Conservation (phyloP, 768 basidiomycete species). For the Termitomyces sp. region DNA sequence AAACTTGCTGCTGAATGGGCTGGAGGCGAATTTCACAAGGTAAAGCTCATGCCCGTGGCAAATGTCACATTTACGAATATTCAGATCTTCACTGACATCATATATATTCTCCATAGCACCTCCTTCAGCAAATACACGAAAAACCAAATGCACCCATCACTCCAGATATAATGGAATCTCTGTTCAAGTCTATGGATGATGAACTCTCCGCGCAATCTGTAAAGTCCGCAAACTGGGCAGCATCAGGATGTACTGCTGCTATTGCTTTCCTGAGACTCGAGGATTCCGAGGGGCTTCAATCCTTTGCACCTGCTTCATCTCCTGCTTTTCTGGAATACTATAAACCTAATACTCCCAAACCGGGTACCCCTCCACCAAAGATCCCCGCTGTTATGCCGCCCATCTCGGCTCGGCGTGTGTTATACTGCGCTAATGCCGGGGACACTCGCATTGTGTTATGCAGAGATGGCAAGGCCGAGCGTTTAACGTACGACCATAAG, state of each 20-base stretch:
- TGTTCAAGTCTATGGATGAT: slow-evolving; percentile 13
- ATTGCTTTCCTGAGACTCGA: slow-evolving; percentile 14
- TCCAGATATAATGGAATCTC: slow-evolving; percentile 5
- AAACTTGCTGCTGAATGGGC: slow-evolving; percentile 14
- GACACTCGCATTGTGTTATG: slow-evolving; percentile 12
- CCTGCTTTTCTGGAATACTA: slow-evolving; percentile 2
- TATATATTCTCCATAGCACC: slow-evolving; percentile 3
- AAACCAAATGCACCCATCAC: slow-evolving; percentile 8
- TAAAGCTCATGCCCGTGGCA: background rate
- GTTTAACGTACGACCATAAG: slow-evolving; percentile 14
- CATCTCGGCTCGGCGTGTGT: slow-evolving; percentile 4
- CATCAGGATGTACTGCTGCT: slow-evolving; percentile 14
- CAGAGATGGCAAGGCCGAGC: slow-evolving; percentile 8
- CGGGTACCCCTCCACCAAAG: background rate
- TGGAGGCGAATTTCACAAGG: slow-evolving; percentile 14
- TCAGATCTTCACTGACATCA: background rate
- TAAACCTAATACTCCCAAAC: background rate
- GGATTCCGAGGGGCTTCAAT: slow-evolving; percentile 7
- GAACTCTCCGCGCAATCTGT: slow-evolving; percentile 7
- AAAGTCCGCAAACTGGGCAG: slow-evolving; percentile 11
- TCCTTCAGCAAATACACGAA: slow-evolving; percentile 8
- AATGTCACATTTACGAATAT: background rate
- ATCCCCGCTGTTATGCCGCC: slow-evolving; percentile 2
- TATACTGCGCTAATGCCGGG: slow-evolving; percentile 13
- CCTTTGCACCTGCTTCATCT: background rate